These are phyloP conservation scores for Alternaria burnsii DNA, from an alignment of 2,329 filamentous ascomycete species.

Conservation along the genomic window DNA sequence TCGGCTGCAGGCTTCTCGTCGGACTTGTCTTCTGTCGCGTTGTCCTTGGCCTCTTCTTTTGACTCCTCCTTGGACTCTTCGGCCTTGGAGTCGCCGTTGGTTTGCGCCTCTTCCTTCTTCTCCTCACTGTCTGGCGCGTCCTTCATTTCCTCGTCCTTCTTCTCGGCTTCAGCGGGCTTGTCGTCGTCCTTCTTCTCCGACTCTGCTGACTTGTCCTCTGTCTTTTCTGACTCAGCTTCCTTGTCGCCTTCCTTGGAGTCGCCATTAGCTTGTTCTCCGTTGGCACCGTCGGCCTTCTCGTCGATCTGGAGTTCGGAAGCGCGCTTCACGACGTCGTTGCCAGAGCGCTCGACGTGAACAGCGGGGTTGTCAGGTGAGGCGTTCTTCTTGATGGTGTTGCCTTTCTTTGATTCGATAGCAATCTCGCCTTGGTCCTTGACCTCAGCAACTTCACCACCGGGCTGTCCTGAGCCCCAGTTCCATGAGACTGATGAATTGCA, in stretches of 20 bases:
- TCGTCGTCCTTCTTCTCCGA: constrained; percentile 39
- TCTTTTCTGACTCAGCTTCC: constrained; percentile 43
- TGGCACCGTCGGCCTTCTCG: constrained; percentile 50
- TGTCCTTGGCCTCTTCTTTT: constrained; percentile 34
- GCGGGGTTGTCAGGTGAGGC: constrained; percentile 68
- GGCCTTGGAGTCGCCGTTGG: constrained; percentile 34
- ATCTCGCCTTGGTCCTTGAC: constrained; percentile 68
- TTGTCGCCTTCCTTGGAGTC: constrained; percentile 46
- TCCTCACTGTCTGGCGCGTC: constrained; percentile 28
- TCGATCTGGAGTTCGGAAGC: constrained; percentile 68
- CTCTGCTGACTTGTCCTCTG: constrained; percentile 45
- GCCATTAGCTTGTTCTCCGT: constrained; percentile 47
- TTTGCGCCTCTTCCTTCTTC: constrained; percentile 32
- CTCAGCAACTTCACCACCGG: constrained; percentile 64
- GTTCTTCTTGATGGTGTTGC: constrained; percentile 71
- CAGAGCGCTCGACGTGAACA: constrained; percentile 65
- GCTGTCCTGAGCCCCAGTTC: constrained; percentile 66
- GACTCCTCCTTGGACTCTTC: constrained; percentile 38
- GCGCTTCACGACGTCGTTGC: constrained; percentile 72
- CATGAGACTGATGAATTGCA: constrained; percentile 63
- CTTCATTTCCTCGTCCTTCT: constrained; percentile 43
- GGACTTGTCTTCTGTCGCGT: constrained; percentile 25
- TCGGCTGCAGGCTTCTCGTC: constrained; percentile 3
- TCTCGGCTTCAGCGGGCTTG: constrained; percentile 41
- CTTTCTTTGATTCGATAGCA: constrained; percentile 67